These are phyloP conservation scores for Aphanomyces cochlioides DNA, from an alignment of 352 stramenopile species.

Conservation along the genomic window DNA sequence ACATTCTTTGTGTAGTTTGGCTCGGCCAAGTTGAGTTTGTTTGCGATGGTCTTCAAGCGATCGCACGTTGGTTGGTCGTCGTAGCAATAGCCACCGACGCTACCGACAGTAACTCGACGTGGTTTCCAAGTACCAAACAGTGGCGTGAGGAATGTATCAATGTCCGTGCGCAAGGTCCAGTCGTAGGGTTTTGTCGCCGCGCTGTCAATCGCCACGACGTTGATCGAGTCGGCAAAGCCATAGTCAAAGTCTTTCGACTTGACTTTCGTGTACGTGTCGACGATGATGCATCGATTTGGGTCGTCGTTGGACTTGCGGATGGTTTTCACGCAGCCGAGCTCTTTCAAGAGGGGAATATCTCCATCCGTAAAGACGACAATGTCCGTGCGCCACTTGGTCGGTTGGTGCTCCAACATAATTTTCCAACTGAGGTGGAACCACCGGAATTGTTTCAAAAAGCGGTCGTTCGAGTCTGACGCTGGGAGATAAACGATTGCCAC, in stretches of 20 bases:
- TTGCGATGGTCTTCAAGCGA: background rate
- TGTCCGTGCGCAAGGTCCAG: background rate
- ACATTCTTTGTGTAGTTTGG: background rate
- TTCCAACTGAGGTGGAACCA: constrained; percentile 8
- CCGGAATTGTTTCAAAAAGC: background rate
- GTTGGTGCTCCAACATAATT: background rate
- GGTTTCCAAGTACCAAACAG: background rate
- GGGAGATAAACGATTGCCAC: background rate
- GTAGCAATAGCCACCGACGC: background rate
- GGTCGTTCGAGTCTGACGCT: too few species aligned
- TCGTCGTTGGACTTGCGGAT: background rate
- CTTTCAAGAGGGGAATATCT: background rate
- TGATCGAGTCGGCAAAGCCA: background rate
- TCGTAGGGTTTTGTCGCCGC: background rate
- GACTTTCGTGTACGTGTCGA: background rate
- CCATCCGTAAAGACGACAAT: constrained; percentile 16
- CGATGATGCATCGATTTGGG: background rate
- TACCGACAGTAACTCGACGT: background rate
- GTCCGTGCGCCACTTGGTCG: constrained; percentile 11
- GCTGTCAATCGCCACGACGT: background rate
- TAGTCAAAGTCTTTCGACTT: background rate
- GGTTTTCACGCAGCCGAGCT: background rate
- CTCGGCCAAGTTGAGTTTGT: background rate
- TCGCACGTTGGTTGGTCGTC: background rate
- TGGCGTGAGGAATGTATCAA: background rate